These are phyloP conservation scores for Hypericum perforatum DNA, from an alignment of 345 rosid species.

Conservation along the genomic window DNA sequence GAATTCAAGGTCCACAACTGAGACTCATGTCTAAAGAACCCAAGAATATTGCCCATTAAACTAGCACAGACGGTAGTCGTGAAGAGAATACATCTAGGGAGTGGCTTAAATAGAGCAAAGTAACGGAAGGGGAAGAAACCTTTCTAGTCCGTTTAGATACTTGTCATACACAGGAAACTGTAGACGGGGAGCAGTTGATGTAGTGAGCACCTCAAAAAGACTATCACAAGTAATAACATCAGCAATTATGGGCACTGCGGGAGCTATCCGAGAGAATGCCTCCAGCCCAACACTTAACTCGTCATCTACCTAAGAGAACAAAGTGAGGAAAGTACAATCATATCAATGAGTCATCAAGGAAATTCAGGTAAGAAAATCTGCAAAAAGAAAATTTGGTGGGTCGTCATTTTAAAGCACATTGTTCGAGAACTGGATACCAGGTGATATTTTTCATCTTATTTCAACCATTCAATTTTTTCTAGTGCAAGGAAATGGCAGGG, in stretches of 20 bases:
- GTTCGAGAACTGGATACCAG: too few species aligned
- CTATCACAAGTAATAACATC: constrained; percentile 75
- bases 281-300: constrained; percentile 73
- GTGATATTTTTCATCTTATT: too few species aligned
- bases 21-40: too few species aligned
- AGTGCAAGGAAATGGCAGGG: too few species aligned
- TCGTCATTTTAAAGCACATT: too few species aligned
- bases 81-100: too few species aligned
- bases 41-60: too few species aligned
- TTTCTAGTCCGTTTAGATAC: constrained; percentile 65
- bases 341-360: constrained; percentile 9
- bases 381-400: too few species aligned
- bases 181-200: constrained; percentile 58
- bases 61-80: too few species aligned
- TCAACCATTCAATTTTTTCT: too few species aligned
- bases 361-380: neutral
- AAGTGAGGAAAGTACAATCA: constrained; percentile 6
- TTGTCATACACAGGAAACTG: constrained; percentile 69
- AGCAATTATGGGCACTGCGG: constrained; percentile 79
- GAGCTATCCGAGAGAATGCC: constrained; percentile 84
- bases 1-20: too few species aligned
- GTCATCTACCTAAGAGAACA: constrained; percentile 46
- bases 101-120: too few species aligned
- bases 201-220: constrained; percentile 66
- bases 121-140: constrained; percentile 23